Conservation (phyloP, 257 asterid species). For the Nicotiana undulata region DNA sequence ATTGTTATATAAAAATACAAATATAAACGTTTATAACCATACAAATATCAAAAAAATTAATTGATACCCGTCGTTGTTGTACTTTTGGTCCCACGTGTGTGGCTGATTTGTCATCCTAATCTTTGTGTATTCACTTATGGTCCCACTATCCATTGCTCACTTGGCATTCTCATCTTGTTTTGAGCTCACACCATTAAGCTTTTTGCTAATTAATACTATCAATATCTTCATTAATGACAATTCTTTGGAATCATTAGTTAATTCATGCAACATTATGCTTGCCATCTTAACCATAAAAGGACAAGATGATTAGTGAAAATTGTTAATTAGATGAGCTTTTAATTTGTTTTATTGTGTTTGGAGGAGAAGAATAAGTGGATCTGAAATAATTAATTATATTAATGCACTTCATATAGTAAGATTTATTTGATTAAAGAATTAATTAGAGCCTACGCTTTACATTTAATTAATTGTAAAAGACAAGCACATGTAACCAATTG, state of each 20-base stretch:
- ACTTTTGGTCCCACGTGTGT: neutral
- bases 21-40: neutral
- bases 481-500: neutral
- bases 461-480: neutral
- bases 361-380: neutral
- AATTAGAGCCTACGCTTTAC: neutral
- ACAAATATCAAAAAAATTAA: neutral
- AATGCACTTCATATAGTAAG: neutral
- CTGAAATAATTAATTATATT: neutral
- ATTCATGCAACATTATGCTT: neutral
- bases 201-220: neutral
- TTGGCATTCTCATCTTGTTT: neutral
- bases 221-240: neutral
- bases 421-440: neutral
- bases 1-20: neutral
- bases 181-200: neutral
- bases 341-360: neutral
- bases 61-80: neutral
- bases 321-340: neutral
- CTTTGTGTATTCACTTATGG: neutral
- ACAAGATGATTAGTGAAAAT: neutral
- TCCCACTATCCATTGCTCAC: neutral
- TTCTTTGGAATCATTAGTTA: neutral
- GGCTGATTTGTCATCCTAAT: conserved; percentile 3
- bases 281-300: neutral